Conservation (phyloP, 139 green algal species). For the Diplosphaera chodatii region DNA sequence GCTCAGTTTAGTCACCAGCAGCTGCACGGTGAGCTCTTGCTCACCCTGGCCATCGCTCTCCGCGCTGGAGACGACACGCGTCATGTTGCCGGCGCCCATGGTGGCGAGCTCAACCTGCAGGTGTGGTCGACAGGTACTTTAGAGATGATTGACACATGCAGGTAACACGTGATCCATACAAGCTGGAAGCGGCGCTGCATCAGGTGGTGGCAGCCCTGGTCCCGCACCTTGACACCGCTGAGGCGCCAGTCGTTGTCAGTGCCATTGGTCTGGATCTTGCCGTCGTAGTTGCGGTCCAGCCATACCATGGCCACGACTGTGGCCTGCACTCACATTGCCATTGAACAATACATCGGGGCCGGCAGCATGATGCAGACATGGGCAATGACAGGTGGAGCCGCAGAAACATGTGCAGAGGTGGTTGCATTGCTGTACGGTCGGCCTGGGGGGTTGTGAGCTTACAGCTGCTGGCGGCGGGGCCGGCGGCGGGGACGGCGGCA, state of each 20-base stretch:
- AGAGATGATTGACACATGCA: no score
- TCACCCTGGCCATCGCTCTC: background rate
- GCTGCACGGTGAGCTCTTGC: background rate
- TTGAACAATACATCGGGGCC: no score
- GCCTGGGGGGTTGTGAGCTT: background rate
- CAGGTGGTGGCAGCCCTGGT: no score
- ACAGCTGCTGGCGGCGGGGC: background rate
- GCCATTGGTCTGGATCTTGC: background rate
- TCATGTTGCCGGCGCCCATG: background rate
- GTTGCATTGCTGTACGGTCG: no score
- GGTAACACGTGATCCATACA: no score
- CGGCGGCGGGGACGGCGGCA: no score
- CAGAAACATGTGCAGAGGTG: no score
- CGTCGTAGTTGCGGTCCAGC: background rate
- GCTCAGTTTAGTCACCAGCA: no score
- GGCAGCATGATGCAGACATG: no score
- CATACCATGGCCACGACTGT: background rate
- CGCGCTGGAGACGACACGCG: background rate
- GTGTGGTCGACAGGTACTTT: no score
- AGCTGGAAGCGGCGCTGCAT: no score
- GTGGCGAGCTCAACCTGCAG: background rate
- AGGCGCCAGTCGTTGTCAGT: background rate
- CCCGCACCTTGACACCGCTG: background rate
- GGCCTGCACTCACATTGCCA: background rate
- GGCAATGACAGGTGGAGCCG: no score